Percentiles rank a stretch among this genome's conserved stretches.
These are phyloP conservation scores for Dendrocalamus latiflorus DNA, from an alignment of 202 grass and related monocot genomes.

Conservation along the genomic window DNA sequence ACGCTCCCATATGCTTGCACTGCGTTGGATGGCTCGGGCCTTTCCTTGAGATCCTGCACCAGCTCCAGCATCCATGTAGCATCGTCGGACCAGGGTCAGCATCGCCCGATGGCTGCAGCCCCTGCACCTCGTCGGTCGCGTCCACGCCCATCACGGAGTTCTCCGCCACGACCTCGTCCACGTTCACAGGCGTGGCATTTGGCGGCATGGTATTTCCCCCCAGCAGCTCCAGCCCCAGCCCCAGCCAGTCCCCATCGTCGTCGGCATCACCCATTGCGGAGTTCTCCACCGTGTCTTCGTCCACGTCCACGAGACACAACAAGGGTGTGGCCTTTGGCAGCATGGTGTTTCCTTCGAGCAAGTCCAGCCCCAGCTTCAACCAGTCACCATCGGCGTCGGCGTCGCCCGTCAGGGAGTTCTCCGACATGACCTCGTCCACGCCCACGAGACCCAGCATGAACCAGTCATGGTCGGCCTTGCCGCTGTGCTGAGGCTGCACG, in stretches of 20 bases:
- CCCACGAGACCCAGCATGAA: not conserved
- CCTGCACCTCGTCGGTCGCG: conserved; percentile 5
- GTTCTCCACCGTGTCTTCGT: not conserved
- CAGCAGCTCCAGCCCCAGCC: not conserved
- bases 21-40: not conserved
- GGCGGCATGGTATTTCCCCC: not conserved
- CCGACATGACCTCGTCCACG: not conserved
- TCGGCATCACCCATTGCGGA: not conserved
- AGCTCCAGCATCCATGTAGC: conserved; percentile 1
- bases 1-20: not conserved
- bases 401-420: not conserved
- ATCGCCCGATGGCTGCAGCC: not conserved
- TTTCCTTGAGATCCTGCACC: not conserved
- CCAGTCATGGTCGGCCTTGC: not conserved
- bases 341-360: not conserved
- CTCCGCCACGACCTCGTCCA: not conserved
- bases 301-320: not conserved
- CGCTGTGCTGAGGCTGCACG: not conserved
- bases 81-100: not conserved
- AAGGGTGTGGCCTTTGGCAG: not conserved
- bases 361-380: not conserved
- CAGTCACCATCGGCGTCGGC: not conserved
- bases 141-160: not conserved
- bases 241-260: not conserved
- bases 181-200: not conserved